These are phyloP conservation scores for Mucor indicus DNA, from an alignment of 371 early-diverging fungal genomes.

Conservation along the genomic window DNA sequence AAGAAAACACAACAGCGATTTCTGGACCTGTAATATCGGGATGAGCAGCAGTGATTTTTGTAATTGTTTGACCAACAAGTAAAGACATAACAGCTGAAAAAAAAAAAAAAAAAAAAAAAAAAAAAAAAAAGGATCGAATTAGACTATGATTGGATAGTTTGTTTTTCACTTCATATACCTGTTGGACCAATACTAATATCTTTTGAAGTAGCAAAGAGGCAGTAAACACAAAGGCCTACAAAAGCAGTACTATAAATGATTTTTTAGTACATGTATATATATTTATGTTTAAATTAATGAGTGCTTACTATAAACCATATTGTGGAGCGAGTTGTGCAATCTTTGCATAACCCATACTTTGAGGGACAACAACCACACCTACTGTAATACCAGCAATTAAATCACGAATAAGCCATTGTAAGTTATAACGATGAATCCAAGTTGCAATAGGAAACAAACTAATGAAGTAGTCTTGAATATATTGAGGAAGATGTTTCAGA, in stretches of 20 bases:
- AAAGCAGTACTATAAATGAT: constrained; percentile 60
- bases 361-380: constrained; percentile 83
- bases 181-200: constrained; percentile 53
- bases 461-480: constrained; percentile 29
- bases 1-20: constrained; percentile 56
- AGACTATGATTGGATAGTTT: too few relatives aligned
- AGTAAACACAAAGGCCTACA: constrained; percentile 76
- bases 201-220: constrained; percentile 79
- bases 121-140: too few relatives aligned
- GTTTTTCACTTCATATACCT: not conserved
- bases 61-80: constrained; percentile 67
- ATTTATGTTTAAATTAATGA: too few relatives aligned
- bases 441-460: constrained; percentile 61
- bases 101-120: not conserved
- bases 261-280: too few relatives aligned
- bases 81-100: constrained; percentile 74
- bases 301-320: constrained; percentile 80
- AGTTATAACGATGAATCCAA: constrained; percentile 78
- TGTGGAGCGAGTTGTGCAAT: constrained; percentile 77
- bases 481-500: constrained; percentile 25
- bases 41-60: constrained; percentile 36
- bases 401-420: constrained; percentile 78
- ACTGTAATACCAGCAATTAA: constrained; percentile 85
- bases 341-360: constrained; percentile 82
- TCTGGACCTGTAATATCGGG: constrained; percentile 39